Evolutionary conservation across 169 alveolate species (phyloP), one percentile per base, ranked within the genome.

Genomic region (Cryptosporidium xiaoi): DNA sequence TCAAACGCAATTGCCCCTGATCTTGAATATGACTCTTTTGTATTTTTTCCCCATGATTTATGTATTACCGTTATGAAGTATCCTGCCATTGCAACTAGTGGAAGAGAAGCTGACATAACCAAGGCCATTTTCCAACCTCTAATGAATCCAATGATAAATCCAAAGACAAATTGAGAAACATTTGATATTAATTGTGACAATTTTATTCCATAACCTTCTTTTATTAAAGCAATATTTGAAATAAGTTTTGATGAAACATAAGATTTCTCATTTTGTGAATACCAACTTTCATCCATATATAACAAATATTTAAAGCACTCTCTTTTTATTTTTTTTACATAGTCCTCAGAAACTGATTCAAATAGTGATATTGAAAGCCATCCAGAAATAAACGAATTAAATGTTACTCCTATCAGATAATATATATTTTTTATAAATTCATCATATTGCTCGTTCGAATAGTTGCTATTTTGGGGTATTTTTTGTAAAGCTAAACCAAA

Each of bases 61-160:
- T 77, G 87, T 20, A 77, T 77, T 33, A 34, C 64, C 20, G 71
- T 60, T 20, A 77, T 77, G 13, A 77, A 56, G 24, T 34, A 77
- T 40, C 87, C 87, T 20, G 71, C 87, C 0, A 62, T 71, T 13
- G 87, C 87, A 4, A 77, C 87, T 24, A 77, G 3, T 31, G 87
- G 87, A 50, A 77, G 87, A 27, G 77, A 77, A 15, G 87, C 87
- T 13, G 87, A 77, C 87, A 77, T 77, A 18, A 77, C 87, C 3
- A 77, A 18, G 44, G 87, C 58, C 87, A 77, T 77, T 15, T 34
- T 77, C 87, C 87, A 77, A 6, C 87, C 87, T 48, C 87, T 77
- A 56, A 36, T 58, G 20, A 60, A 77, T 27, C 87, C 87, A 18
- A 77, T 60, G 29, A 77, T 50, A 77, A 77, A 77, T 15, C 87